phyloP scores from a whole-genome alignment of 371 early-diverging fungal species.

The Mortierella sp. region DNA sequence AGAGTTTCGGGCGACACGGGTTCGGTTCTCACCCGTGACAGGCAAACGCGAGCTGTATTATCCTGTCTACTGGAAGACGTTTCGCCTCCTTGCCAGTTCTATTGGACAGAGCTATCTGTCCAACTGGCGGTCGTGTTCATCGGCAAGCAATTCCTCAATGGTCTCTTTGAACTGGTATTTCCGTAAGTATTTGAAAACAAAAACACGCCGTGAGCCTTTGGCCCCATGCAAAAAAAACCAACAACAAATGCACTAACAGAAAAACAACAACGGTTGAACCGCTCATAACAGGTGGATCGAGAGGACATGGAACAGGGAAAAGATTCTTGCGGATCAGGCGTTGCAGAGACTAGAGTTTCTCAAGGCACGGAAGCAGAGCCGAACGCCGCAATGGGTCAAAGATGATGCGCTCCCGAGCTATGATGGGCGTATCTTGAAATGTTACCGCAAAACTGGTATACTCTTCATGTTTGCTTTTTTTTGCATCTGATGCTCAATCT shows the following conservation, averaged over 20 bases:
- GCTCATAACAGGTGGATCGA: constrained; percentile 30
- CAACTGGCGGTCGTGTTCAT: constrained; percentile 70
- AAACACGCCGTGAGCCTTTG: too few species aligned
- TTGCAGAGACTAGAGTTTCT: constrained; percentile 27
- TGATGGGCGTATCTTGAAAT: constrained; percentile 42
- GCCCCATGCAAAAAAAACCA: neutral
- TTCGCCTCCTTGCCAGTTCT: constrained; percentile 28
- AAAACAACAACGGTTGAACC: neutral
- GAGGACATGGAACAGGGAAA: constrained; percentile 42
- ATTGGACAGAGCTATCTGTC: constrained; percentile 62
- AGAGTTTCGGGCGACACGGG: constrained; percentile 61
- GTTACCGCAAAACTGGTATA: constrained; percentile 44
- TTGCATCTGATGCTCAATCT: neutral
- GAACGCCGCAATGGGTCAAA: constrained; percentile 61
- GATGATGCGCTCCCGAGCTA: constrained; percentile 60
- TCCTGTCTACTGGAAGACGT: constrained; percentile 46
- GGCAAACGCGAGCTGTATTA: constrained; percentile 62
- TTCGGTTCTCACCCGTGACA: constrained; percentile 61
- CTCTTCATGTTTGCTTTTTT: too few species aligned
- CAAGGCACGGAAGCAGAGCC: constrained; percentile 24
- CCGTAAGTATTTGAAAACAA: constrained; percentile 48
- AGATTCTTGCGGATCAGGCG: constrained; percentile 42
- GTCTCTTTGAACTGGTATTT: constrained; percentile 59
- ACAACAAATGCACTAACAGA: too few species aligned
- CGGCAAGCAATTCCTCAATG: constrained; percentile 63